Conservation (phyloP, 192 early-diverging fungal genomes). For the Coemansia sp. region DNA sequence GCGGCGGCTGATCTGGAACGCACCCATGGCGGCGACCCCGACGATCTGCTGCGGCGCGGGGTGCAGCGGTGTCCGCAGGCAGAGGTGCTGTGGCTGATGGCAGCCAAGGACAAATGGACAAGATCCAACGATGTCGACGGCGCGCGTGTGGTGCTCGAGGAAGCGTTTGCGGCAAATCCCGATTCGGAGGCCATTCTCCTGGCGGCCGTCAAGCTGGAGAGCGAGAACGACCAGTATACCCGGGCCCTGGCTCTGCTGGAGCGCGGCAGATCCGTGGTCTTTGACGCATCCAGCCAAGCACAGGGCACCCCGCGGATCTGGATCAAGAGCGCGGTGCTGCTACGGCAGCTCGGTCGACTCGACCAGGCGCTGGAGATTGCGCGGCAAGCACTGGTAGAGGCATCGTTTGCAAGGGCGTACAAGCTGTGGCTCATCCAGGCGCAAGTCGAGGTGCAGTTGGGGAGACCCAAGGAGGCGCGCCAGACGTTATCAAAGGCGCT, state of each 20-base stretch:
- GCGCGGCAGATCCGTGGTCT: slow-evolving; percentile 63
- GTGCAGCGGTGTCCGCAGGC: slow-evolving; percentile 88
- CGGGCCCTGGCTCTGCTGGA: slow-evolving; percentile 75
- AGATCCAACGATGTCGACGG: slow-evolving; percentile 70
- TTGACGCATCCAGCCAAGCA: slow-evolving; percentile 34
- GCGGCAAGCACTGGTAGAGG: slow-evolving; percentile 58
- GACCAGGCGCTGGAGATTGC: slow-evolving; percentile 68
- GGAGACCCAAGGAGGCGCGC: slow-evolving; percentile 62
- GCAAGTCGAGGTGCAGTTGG: slow-evolving; percentile 78
- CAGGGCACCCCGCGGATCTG: slow-evolving; percentile 80
- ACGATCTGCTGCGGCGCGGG: slow-evolving; percentile 78
- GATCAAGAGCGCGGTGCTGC: slow-evolving; percentile 92
- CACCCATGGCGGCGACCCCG: slow-evolving; percentile 74
- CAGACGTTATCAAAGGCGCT: slow-evolving; percentile 71
- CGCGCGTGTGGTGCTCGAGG: slow-evolving; percentile 80
- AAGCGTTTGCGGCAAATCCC: slow-evolving; percentile 89
- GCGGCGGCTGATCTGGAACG: slow-evolving; percentile 87
- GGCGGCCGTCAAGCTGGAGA: slow-evolving; percentile 94
- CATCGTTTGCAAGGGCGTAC: slow-evolving; percentile 71
- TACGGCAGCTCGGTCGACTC: slow-evolving; percentile 71
- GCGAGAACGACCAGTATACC: slow-evolving; percentile 76
- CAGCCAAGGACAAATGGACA: slow-evolving; percentile 93
- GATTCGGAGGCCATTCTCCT: slow-evolving; percentile 91
- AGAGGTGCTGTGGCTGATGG: slow-evolving; percentile 96
- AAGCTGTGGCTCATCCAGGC: slow-evolving; percentile 97